Base-by-base conservation (phyloP, 176 grass and related monocot species). In the Eragrostis curvula region DNA sequence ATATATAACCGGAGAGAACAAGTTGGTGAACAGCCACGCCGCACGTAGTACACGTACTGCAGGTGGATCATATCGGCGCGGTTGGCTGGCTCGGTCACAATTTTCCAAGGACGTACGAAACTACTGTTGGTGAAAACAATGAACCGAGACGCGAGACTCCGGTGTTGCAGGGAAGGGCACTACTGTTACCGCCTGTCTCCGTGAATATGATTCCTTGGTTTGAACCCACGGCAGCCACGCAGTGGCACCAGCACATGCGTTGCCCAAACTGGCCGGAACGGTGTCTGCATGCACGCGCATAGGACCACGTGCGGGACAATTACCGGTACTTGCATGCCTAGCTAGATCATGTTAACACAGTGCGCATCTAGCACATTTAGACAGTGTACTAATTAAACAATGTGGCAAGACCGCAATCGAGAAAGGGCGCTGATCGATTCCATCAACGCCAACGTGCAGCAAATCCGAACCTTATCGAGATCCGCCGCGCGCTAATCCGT, bases 171-270 rank as follows among this genome's bases (percentile, higher is more conserved):
- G 27, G 24, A 46, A 52, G 12, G 69, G 25, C 14, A 27, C 47
- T 29, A 49, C 27, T 50, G 45, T 27, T n/a, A 21, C 20, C n/a
- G 9, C 4, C 11, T 76, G 21, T 68, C 20, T 23, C 50, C 23
- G 12, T 18, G 82, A n/a, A n/a, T n/a, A 85, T 51, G 27, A 8
- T 43, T 27, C 23, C 39, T 61, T 18, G 29, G 45, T 45, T 64
- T 77, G 24, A 44, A 36, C 60, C 44, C 18, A 21, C 39, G 45
- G 47, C 16, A 45, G 60, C 59, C 70, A 55, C 30, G 79, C 36
- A 70, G 52, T 16, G 28, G 43, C 16, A 79, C 36, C 62, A 60
- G 75, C 72, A 82, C 72, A 82, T 71, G 85, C 51, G 18, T 21
- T 36, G 32, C 32, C 32, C 9, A 56, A 47, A 49, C 43, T 25